These are phyloP conservation scores for Ephemerocybe angulata DNA, from an alignment of 768 basidiomycete species.

Conservation along the genomic window DNA sequence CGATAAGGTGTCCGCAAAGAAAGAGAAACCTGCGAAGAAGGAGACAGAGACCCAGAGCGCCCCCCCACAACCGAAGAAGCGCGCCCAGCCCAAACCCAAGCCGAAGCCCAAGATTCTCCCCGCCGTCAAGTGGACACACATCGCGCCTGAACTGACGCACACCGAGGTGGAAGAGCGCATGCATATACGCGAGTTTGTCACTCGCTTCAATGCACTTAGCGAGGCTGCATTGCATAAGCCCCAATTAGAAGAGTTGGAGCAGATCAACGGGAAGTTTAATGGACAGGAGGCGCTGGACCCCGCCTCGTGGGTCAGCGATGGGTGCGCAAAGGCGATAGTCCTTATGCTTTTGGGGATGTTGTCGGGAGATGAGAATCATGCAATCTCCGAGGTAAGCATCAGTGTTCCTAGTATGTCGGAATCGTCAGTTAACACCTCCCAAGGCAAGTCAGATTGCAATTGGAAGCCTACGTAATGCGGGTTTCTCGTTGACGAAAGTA, in stretches of 20 bases:
- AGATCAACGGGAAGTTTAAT: conserved; percentile 37
- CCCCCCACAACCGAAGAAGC: conserved; percentile 3
- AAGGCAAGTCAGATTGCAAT: conserved; percentile 44
- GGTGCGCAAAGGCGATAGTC: conserved; percentile 61
- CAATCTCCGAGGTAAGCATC: conserved; percentile 33
- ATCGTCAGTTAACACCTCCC: conserved; percentile 9
- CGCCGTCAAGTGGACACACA: conserved; percentile 49
- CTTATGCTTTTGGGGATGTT: conserved; percentile 57
- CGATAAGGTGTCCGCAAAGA: conserved; percentile 6
- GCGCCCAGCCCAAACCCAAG: conserved; percentile 7
- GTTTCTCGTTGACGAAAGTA: conserved; percentile 57
- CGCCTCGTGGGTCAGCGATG: conserved; percentile 61
- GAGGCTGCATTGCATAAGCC: conserved; percentile 39
- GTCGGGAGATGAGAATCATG: conserved; percentile 32
- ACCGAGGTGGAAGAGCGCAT: conserved; percentile 58
- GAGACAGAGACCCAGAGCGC: conserved; percentile 10
- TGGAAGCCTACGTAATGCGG: conserved; percentile 49
- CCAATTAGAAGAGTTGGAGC: conserved; percentile 63
- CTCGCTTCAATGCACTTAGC: conserved; percentile 56
- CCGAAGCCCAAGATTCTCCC: conserved; percentile 36
- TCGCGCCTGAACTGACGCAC: conserved; percentile 41
- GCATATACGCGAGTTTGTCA: conserved; percentile 68
- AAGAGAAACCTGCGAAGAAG: conserved; percentile 13
- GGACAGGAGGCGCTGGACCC: conserved; percentile 38
- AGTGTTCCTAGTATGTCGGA: neutral